Base-by-base conservation (phyloP, 768 basidiomycete species). In the Sistotremastrum suecicum region DNA sequence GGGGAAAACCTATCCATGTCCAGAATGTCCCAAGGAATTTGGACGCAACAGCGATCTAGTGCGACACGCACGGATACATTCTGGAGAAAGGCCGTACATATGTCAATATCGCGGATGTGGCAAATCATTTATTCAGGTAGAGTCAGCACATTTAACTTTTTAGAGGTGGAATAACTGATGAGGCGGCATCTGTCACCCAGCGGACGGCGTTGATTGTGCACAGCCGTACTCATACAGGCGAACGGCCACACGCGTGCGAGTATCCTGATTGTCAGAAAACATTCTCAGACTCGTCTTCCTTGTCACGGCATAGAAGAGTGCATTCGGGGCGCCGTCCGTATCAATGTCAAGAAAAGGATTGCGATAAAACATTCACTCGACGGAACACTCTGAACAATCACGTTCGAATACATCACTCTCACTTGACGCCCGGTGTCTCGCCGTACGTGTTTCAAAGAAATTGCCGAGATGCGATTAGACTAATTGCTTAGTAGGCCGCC, bases 101-200 rank as follows among this genome's bases (percentile, higher is more conserved):
- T 91, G 87, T 53, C 66, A 69, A 34, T 70, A 84, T 53, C 55
- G 63, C 31, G 79, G 78, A 31, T 91, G 88, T 48, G 84, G 85
- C 43, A 92, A 91, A 68, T 83, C 83, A 3, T 92, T 92, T 55
- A 90, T 92, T 54, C 88, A 92, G 75, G 88, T 87, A 60, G 45
- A 61, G 56, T 33, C 44, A 41, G 41, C 31, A 37, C 33, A 29
- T 30, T 5, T 28, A 30, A n/a, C 37, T 34, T 34, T 38, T 5
- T 48, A 34, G 35, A 39, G 20, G 32, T 30, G 8, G 5, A 29
- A 31, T 41, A n/a, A 37, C 28, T 33, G 8, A 41, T 45, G 6
- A 37, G 29, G 50, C 39, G 49, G 20, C 31, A 34, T 43, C 39
- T 43, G 53, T 51, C 48, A 50, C 49, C 41, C 60, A 94, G 84